Conservation (phyloP, 345 rosid genomes). For the Turritis glabra region DNA sequence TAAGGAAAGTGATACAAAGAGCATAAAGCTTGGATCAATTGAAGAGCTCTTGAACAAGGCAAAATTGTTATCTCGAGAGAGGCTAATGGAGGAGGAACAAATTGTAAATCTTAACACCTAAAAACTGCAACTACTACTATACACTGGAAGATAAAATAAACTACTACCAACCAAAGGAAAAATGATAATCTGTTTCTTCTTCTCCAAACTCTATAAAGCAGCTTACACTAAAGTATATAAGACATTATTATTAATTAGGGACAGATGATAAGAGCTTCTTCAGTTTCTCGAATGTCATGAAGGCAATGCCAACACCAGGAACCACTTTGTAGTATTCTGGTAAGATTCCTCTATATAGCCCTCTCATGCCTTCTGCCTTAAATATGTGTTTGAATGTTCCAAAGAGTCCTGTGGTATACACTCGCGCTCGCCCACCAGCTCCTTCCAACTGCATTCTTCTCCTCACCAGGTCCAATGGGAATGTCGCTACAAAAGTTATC, state of each 20-base stretch:
- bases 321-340: slow-evolving; percentile 97
- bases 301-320: slow-evolving; percentile 91
- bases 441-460: slow-evolving; percentile 94
- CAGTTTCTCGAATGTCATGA: slow-evolving; percentile 85
- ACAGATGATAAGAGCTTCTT: slow-evolving; percentile 47
- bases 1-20: neutral
- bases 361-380: slow-evolving; percentile 72
- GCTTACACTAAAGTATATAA: slow-evolving; percentile 17
- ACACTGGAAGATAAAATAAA: neutral
- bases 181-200: neutral
- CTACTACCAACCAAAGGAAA: slow-evolving; percentile 2
- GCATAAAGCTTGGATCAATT: slow-evolving; percentile 25
- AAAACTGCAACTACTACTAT: slow-evolving; percentile 31
- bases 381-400: slow-evolving; percentile 74
- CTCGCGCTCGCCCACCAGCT: slow-evolving; percentile 79
- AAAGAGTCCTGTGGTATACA: slow-evolving; percentile 68
- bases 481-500: slow-evolving; percentile 60
- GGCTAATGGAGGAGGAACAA: slow-evolving; percentile 23
- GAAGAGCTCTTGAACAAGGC: slow-evolving; percentile 16
- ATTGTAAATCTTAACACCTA: slow-evolving; percentile 24
- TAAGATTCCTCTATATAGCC: slow-evolving; percentile 85
- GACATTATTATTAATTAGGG: slow-evolving; percentile 19
- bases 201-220: slow-evolving; percentile 24
- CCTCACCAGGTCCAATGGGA: slow-evolving; percentile 94
- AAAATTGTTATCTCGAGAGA: slow-evolving; percentile 29